Percentiles rank a stretch among this genome's conserved stretches.
phyloP scores from a whole-genome alignment of 768 basidiomycete species.

The Psilocybe azurescens region DNA sequence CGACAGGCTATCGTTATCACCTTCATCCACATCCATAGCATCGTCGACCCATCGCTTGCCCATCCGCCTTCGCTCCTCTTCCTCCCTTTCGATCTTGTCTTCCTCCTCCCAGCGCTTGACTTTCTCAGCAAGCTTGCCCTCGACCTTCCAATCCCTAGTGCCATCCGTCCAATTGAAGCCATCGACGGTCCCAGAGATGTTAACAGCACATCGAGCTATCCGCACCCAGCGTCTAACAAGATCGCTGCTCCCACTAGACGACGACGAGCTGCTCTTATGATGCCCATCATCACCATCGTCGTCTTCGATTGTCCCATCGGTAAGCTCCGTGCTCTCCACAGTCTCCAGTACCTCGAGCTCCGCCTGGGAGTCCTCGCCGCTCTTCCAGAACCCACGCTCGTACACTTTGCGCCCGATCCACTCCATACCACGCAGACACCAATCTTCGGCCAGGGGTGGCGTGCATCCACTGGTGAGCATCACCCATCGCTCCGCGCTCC shows the following conservation, averaged over 20 bases:
- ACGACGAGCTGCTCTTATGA: constrained; percentile 20
- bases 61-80: constrained; percentile 69
- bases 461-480: constrained; percentile 74
- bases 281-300: constrained; percentile 61
- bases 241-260: constrained; percentile 35
- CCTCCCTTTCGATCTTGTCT: constrained; percentile 66
- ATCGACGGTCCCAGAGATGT: constrained; percentile 70
- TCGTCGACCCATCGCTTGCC: constrained; percentile 70
- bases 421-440: constrained; percentile 95
- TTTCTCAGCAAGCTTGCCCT: constrained; percentile 71
- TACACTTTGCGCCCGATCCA: constrained; percentile 93
- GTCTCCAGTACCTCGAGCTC: constrained; percentile 85
- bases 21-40: constrained; percentile 76
- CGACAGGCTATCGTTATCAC: constrained; percentile 43
- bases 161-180: constrained; percentile 75
- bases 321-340: constrained; percentile 58
- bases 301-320: constrained; percentile 86
- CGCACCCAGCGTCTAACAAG: constrained; percentile 75
- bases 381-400: constrained; percentile 94
- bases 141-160: constrained; percentile 65
- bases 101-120: constrained; percentile 73
- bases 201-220: constrained; percentile 70
- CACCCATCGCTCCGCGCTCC: constrained; percentile 55
- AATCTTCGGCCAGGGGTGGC: constrained; percentile 88
- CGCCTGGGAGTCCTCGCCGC: constrained; percentile 61